Evolutionary conservation across 2,329 filamentous ascomycete genomes (phyloP).

Genomic region (Aureobasidium lini): DNA sequence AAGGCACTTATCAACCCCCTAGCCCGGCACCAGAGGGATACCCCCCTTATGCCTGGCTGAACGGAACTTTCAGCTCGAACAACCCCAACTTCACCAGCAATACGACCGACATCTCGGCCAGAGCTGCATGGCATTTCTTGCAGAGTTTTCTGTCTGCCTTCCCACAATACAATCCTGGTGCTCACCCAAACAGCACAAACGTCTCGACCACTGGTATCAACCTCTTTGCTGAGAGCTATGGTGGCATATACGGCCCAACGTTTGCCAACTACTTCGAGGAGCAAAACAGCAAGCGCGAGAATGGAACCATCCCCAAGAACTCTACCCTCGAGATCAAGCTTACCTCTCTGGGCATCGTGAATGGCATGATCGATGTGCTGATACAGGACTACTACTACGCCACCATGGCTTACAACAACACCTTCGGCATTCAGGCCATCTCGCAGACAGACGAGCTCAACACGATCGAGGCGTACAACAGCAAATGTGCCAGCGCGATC

Average conservation of each 20-base stretch:
- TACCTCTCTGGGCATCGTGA: slow-evolving; percentile 59
- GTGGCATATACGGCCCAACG: slow-evolving; percentile 59
- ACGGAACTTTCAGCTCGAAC: slow-evolving; percentile 59
- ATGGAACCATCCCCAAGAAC: slow-evolving; percentile 42
- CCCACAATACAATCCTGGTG: slow-evolving; percentile 34
- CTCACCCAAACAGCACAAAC: slow-evolving; percentile 28
- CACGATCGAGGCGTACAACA: slow-evolving; percentile 36
- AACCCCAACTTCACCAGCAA: slow-evolving; percentile 30
- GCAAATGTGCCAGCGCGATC: slow-evolving; percentile 45
- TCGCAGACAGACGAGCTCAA: slow-evolving; percentile 44
- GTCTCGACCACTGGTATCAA: slow-evolving; percentile 47
- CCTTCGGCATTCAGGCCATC: slow-evolving; percentile 56
- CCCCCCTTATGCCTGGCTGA: slow-evolving; percentile 40
- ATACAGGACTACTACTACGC: slow-evolving; percentile 54
- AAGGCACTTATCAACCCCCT: slow-evolving; percentile 34
- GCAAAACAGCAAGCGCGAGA: slow-evolving; percentile 53
- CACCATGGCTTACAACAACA: slow-evolving; percentile 54
- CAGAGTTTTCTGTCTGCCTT: slow-evolving; percentile 48
- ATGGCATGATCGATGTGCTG: slow-evolving; percentile 61
- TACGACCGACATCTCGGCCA: slow-evolving; percentile 29
- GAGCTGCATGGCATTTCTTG: slow-evolving; percentile 57
- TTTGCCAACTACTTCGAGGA: slow-evolving; percentile 52
- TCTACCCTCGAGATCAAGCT: slow-evolving; percentile 54
- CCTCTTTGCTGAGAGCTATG: slow-evolving; percentile 55
- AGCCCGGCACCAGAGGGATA: not conserved